These are phyloP conservation scores for Podila epigama DNA, from an alignment of 192 early-diverging fungal species.

Conservation along the genomic window DNA sequence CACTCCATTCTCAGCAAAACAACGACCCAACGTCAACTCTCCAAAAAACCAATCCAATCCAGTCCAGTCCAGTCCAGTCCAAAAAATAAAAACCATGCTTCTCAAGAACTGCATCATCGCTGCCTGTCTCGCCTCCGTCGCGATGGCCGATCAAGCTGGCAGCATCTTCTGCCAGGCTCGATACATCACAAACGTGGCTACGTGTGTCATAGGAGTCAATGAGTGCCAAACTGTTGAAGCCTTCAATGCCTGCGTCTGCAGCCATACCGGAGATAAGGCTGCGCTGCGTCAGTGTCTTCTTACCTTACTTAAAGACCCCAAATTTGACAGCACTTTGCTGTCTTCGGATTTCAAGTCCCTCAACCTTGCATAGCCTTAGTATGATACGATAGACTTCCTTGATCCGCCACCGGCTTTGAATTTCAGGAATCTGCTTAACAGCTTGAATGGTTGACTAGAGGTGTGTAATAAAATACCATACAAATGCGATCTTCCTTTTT, in stretches of 20 bases:
- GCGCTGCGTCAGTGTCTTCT: background rate
- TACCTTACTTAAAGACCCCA: background rate
- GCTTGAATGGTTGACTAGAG: too few species aligned
- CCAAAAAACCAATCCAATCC: too few species aligned
- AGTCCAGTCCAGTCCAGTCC: too few species aligned
- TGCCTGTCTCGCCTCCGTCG: slow-evolving; percentile 13
- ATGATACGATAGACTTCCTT: too few species aligned
- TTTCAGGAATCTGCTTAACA: too few species aligned
- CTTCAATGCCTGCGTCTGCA: slow-evolving; percentile 11
- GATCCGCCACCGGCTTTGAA: too few species aligned
- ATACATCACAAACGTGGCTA: slow-evolving; percentile 22
- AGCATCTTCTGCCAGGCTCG: slow-evolving; percentile 18
- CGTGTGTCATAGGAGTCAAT: slow-evolving; percentile 16
- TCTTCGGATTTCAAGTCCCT: background rate
- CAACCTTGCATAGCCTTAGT: too few species aligned
- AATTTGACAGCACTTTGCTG: background rate
- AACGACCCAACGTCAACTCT: too few species aligned
- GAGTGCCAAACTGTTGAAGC: slow-evolving; percentile 7
- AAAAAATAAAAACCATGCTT: background rate
- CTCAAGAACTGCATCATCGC: background rate
- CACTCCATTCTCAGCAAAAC: too few species aligned
- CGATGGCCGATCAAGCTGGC: background rate
- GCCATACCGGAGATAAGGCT: background rate
- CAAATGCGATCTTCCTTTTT: too few species aligned
- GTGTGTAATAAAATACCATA: too few species aligned